phyloP scores from a whole-genome alignment of 306 rosid genomes.

The Luffa aegyptiaca region DNA sequence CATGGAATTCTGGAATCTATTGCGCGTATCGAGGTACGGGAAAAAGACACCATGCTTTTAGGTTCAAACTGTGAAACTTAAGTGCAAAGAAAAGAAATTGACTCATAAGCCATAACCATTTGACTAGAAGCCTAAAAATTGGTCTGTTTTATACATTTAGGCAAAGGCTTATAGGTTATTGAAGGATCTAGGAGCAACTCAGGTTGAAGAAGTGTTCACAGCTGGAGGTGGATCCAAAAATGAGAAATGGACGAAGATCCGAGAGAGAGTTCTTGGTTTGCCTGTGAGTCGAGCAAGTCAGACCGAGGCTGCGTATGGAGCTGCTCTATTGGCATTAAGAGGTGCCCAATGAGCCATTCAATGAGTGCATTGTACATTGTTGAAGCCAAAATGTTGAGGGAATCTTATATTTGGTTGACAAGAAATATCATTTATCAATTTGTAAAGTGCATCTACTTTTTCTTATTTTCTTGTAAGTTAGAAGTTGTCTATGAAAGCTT shows the following conservation, averaged over 20 bases:
- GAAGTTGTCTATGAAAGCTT: too few species aligned
- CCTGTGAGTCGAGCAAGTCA: slow-evolving; percentile 62
- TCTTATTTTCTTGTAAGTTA: neutral
- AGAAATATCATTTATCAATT: neutral
- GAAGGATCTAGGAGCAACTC: slow-evolving; percentile 67
- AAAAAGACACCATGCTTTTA: neutral
- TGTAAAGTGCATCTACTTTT: neutral
- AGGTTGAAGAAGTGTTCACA: slow-evolving; percentile 65
- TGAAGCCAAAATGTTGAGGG: neutral
- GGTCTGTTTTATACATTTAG: slow-evolving; percentile 19
- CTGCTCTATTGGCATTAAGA: slow-evolving; percentile 71
- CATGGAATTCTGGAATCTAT: slow-evolving; percentile 89
- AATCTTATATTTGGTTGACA: neutral
- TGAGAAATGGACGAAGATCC: slow-evolving; percentile 63
- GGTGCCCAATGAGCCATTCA: slow-evolving; percentile 25
- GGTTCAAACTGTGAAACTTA: neutral
- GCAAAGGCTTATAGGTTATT: slow-evolving; percentile 61
- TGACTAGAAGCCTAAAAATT: neutral
- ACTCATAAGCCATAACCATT: neutral
- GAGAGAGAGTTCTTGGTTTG: slow-evolving; percentile 75
- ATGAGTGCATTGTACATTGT: neutral
- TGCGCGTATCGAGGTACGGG: slow-evolving; percentile 78
- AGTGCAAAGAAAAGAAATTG: neutral
- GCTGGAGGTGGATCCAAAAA: slow-evolving; percentile 84
- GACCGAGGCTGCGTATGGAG: slow-evolving; percentile 85